Conservation (phyloP, 73 alveolate species). For the Symbiodinium pilosum region DNA sequence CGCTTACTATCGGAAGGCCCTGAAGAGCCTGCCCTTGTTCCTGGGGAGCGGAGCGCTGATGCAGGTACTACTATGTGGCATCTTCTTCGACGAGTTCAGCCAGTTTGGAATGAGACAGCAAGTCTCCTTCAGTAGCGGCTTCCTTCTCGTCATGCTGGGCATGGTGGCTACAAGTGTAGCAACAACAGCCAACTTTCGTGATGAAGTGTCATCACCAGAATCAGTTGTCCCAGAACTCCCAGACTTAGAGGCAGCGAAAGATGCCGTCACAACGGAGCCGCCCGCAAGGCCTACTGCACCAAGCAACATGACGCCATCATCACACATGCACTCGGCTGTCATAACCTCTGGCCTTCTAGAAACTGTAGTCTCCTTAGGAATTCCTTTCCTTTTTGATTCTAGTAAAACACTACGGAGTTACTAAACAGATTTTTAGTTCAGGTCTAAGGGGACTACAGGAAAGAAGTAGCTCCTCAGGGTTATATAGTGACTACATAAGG, state of each 20-base stretch:
- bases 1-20: constrained; percentile 51
- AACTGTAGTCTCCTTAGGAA: too few species aligned
- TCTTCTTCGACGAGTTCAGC: not conserved
- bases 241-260: not conserved
- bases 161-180: not conserved
- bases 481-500: too few species aligned
- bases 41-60: constrained; percentile 54
- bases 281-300: not conserved
- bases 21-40: constrained; percentile 37
- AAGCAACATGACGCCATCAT: not conserved
- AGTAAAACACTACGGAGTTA: too few species aligned
- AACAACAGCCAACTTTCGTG: not conserved
- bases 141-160: not conserved
- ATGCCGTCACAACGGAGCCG: not conserved
- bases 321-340: not conserved
- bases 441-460: too few species aligned
- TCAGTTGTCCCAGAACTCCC: not conserved
- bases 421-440: too few species aligned
- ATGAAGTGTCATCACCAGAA: not conserved
- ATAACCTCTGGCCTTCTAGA: not conserved
- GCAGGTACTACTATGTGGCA: not conserved
- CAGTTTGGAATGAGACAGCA: not conserved
- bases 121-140: not conserved
- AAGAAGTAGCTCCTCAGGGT: too few species aligned
- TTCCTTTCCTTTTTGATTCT: too few species aligned